Percentiles rank a stretch among this genome's conserved stretches.
These are phyloP conservation scores for Clarireedia homoeocarpa DNA, from an alignment of 2,329 filamentous ascomycete genomes.

Conservation along the genomic window DNA sequence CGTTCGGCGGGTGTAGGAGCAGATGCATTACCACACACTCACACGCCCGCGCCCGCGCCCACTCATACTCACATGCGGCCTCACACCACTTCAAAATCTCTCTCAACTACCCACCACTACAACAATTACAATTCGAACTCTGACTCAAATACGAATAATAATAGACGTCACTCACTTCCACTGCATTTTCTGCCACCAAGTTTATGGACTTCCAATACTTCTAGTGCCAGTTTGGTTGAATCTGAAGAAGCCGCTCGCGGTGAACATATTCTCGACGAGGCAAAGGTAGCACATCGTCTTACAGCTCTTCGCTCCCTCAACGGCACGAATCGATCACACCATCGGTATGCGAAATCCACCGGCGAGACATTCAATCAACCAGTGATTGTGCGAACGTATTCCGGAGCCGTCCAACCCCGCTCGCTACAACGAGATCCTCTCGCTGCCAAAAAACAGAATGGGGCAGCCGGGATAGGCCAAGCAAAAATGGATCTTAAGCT, in stretches of 20 bases:
- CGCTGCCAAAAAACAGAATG: slow-evolving; percentile 24
- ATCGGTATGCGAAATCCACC: slow-evolving; percentile 48
- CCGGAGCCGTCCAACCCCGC: slow-evolving; percentile 36
- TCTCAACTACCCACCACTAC: not conserved
- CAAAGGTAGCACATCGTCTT: slow-evolving; percentile 48
- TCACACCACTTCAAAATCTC: not conserved
- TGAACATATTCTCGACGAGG: slow-evolving; percentile 40
- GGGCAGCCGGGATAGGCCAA: slow-evolving; percentile 15
- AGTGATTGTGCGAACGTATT: slow-evolving; percentile 59
- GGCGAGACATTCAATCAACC: slow-evolving; percentile 55
- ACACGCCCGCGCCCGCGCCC: not conserved
- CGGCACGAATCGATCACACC: slow-evolving; percentile 28
- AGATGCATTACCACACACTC: not conserved
- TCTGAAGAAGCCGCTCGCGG: slow-evolving; percentile 29
- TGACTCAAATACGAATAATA: not conserved
- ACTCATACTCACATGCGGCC: slow-evolving; percentile 6
- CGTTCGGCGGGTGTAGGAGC: slow-evolving; percentile 2
- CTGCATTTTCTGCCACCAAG: slow-evolving; percentile 26
- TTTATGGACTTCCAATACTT: slow-evolving; percentile 28
- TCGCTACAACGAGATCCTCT: slow-evolving; percentile 24
- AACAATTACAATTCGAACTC: not conserved
- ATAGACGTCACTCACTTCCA: slow-evolving; percentile 26
- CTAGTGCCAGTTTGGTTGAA: slow-evolving; percentile 27
- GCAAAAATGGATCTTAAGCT: slow-evolving; percentile 36
- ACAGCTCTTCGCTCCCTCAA: slow-evolving; percentile 53